A percentile compares a stretch with the other conserved stretches of the same genome.
Conservation (phyloP, 768 basidiomycete genomes). For the Mrakia blollopis region DNA sequence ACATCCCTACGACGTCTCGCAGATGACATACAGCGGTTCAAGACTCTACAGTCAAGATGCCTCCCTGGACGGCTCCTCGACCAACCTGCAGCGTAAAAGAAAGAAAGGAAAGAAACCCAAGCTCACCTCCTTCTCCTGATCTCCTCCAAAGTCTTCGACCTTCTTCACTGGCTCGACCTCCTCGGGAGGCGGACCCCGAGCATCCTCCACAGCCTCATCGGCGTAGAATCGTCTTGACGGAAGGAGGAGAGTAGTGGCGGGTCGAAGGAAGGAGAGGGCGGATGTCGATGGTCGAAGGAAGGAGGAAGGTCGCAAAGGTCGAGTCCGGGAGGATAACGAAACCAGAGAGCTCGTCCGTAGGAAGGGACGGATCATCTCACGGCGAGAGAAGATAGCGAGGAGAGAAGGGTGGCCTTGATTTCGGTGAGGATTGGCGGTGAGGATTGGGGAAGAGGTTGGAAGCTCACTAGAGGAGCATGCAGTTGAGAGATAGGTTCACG, state of each 20-base stretch:
- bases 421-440: no score
- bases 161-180: not conserved
- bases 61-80: no score
- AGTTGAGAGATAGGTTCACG: no score
- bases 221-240: not conserved
- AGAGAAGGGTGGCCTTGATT: not conserved
- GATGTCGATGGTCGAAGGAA: not conserved
- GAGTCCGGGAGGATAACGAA: not conserved
- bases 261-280: not conserved
- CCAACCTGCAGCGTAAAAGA: no score
- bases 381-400: not conserved
- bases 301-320: not conserved
- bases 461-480: no score
- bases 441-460: no score
- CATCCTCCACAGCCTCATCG: constrained; percentile 8
- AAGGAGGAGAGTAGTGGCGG: not conserved
- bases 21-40: no score
- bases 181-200: not conserved
- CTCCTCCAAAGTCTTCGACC: constrained; percentile 8
- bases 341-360: not conserved
- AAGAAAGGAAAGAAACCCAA: no score
- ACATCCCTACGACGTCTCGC: no score
- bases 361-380: not conserved
- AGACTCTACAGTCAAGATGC: no score
- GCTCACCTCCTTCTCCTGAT: not conserved